Base-by-base conservation (phyloP, 2,329 filamentous ascomycete species). In the Ascochyta koolunga region DNA sequence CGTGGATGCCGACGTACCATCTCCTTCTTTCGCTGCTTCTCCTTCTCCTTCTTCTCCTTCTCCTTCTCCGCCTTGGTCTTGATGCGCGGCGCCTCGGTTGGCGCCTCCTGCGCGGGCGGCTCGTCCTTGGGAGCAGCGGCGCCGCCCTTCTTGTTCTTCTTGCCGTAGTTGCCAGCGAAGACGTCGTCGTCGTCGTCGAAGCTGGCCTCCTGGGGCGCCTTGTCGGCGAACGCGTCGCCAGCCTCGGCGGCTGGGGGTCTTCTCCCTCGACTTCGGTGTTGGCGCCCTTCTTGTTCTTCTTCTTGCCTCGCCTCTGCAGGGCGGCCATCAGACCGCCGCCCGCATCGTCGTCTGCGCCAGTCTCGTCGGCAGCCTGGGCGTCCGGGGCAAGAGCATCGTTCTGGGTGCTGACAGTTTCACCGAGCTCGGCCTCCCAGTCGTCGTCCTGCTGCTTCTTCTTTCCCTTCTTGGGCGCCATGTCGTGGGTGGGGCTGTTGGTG, bases 31-130 rank as follows among this genome's bases (percentile, higher is more conserved):
- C 93, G 85, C 79, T 95, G 90, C 86, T 99, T 99, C 81, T 99
- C 95, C 58, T 91, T 87, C 80, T 99, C 95, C 80, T 97, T 99
- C 84, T 93, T 98, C 70, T 93, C 83, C 78, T 91, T 96, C 76
- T 99, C 95, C 81, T 99, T 99, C 80, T 99, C 93, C 54, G 96
- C 95, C 85, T 98, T 99, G 33, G 91, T 96, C 79, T 98, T 87
- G 42, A 98, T 83, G 50, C 87, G 67, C 61, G 81, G 68, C 22
- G 58, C 67, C 33, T 70, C 73, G 21, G 29, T 13, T 1, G 51
- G 38, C 19, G 58, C 66, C 33, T 70, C 73, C 19, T 22, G 16
- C 1, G 51, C 32, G 4, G 50, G 45, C 44, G 74, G 62, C 47
- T 78, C 70, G 73, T 74, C 64, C 70, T 81, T 67, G 38, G 65